These are phyloP conservation scores for Ascochyta rabiei DNA, from an alignment of 2,329 filamentous ascomycete genomes.

Conservation along the genomic window DNA sequence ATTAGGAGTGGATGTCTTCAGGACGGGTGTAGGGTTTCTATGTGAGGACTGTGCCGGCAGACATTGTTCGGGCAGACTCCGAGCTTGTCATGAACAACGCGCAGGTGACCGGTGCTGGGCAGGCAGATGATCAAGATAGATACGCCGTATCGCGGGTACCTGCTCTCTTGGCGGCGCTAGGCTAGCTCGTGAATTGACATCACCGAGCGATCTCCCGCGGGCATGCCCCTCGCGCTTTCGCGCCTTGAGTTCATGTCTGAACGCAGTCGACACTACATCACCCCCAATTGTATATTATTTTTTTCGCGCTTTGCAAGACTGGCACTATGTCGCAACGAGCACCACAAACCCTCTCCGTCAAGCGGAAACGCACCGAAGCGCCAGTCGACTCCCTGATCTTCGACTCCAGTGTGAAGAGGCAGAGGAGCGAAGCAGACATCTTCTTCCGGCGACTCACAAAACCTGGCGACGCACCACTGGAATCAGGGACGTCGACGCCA, in stretches of 20 bases:
- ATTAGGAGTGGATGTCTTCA: slow-evolving; percentile 18
- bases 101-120: slow-evolving; percentile 20
- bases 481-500: slow-evolving; percentile 23
- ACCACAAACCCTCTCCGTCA: slow-evolving; percentile 51
- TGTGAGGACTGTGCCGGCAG: slow-evolving; percentile 17
- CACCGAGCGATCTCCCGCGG: slow-evolving; percentile 18
- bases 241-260: neutral
- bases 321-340: slow-evolving; percentile 19
- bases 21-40: neutral
- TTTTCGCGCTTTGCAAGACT: neutral
- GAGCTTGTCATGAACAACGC: slow-evolving; percentile 22
- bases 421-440: slow-evolving; percentile 24
- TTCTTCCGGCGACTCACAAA: slow-evolving; percentile 35
- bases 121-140: slow-evolving; percentile 5
- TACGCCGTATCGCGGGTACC: slow-evolving; percentile 8
- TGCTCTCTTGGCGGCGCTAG: slow-evolving; percentile 11
- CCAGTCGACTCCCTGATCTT: slow-evolving; percentile 59
- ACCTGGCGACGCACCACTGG: slow-evolving; percentile 20
- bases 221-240: slow-evolving; percentile 9
- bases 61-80: slow-evolving; percentile 25
- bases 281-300: neutral
- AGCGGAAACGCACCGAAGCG: slow-evolving; percentile 62
- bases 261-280: neutral
- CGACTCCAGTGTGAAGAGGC: slow-evolving; percentile 31
- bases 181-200: slow-evolving; percentile 6